Conservation (phyloP, 306 rosid species). For the Gastrolobium bilobum region DNA sequence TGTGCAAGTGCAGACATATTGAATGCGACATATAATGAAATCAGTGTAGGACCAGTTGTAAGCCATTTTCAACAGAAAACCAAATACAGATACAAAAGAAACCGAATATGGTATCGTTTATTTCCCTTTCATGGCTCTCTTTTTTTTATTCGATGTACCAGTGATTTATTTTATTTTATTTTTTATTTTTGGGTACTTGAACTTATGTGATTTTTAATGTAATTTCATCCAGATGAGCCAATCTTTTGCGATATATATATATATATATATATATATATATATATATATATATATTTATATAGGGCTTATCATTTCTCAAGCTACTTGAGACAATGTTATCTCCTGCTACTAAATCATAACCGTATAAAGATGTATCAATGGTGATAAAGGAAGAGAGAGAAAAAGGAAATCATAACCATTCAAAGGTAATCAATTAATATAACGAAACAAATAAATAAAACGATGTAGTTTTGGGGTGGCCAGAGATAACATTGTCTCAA, state of each 20-base stretch:
- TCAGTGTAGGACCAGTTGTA: conserved; percentile 26
- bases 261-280: too few relatives aligned
- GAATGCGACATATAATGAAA: conserved; percentile 33
- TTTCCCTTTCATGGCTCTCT: background rate
- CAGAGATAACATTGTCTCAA: too few relatives aligned
- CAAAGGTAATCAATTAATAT: too few relatives aligned
- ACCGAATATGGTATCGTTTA: background rate
- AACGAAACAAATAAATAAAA: too few relatives aligned
- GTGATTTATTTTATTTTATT: background rate
- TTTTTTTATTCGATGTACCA: background rate
- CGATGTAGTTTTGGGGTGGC: too few relatives aligned
- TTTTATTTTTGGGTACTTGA: background rate
- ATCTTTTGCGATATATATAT: background rate
- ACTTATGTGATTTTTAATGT: background rate
- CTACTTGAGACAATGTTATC: too few relatives aligned
- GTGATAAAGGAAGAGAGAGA: too few relatives aligned
- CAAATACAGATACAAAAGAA: background rate
- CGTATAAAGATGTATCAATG: too few relatives aligned
- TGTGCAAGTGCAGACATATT: conserved; percentile 15
- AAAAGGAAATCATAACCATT: too few relatives aligned
- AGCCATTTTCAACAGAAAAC: conserved; percentile 11
- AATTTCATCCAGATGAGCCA: background rate
- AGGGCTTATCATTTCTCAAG: too few relatives aligned
- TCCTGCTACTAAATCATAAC: too few relatives aligned
- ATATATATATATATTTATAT: too few relatives aligned